Conservation (phyloP, 2,329 filamentous ascomycete species). For the Fusarium sp. region DNA sequence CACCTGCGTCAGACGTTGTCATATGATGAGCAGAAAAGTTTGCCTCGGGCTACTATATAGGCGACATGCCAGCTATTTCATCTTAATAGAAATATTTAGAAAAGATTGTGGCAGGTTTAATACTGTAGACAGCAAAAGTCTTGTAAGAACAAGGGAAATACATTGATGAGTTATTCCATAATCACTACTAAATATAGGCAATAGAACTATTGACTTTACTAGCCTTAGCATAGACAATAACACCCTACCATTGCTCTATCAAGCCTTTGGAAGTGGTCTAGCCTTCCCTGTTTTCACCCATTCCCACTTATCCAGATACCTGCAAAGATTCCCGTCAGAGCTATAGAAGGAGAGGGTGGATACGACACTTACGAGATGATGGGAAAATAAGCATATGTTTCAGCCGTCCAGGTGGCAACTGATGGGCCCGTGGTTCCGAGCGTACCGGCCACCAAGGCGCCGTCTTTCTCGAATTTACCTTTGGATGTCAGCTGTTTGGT, state of each 20-base stretch:
- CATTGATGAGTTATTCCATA: too few relatives aligned
- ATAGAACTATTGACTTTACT: background rate
- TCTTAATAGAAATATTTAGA: too few relatives aligned
- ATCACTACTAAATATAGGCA: background rate
- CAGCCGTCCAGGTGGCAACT: background rate
- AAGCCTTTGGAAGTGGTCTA: background rate
- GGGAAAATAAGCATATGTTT: background rate
- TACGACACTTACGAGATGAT: background rate
- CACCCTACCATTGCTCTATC: background rate
- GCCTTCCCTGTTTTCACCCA: background rate
- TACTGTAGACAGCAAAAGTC: too few relatives aligned
- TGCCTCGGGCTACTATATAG: too few relatives aligned
- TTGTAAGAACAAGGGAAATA: too few relatives aligned
- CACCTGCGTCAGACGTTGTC: too few relatives aligned
- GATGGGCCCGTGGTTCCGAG: background rate
- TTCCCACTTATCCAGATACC: background rate
- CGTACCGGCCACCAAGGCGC: background rate
- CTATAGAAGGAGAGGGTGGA: background rate
- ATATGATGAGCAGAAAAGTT: too few relatives aligned
- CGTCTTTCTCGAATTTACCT: background rate
- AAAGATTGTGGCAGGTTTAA: too few relatives aligned
- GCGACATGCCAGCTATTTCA: too few relatives aligned
- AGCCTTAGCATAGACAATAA: background rate
- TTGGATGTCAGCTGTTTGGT: background rate
- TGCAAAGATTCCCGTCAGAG: background rate